Evolutionary conservation across 2,329 filamentous ascomycete genomes (phyloP), one percentile per base, ranked within the genome.

Genomic region (Hypoxylon sp.): DNA sequence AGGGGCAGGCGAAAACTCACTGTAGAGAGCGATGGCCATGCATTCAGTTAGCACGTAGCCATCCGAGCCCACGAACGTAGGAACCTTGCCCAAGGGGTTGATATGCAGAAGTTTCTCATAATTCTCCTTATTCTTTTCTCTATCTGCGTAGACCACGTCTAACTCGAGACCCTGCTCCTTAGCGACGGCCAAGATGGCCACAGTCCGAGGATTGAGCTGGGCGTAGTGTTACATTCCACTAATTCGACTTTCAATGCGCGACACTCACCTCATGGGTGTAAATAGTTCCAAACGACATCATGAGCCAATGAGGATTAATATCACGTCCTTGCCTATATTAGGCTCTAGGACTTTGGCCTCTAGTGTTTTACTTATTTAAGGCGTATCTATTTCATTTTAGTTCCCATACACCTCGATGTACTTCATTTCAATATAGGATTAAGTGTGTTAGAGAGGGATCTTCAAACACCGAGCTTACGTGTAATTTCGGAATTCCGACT

Each of bases 21-120:
- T 46, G 43, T 46, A 46, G 19, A 46, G 43, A 23, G 43, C 43
- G 11, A 46, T 46, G 4, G 43, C 19, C 17, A 46, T 46, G 19
- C 43, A 46, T 23, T 46, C 43, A 6, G 43, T 46, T 9, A 46
- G 43, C 9, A 46, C 43, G 21, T 21, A 46, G 2, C 43, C 43
- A 25, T 25, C 43, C 13, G 43, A 9, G 6, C 43, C 43, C 17
- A 46, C 43, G 13, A 46, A 25, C 13, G 21, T 25, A 9, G 43
- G 43, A 2, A 46, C 21, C 21, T 46, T 17, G 21, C 19, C 43
- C 5, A 46, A 14, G 9, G 43, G 21, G 19, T 46, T 46, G 11
- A 46, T 25, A 7, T 46, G 43, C 4, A 46, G 17, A 21, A 46
- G 43, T 14, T 46, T 21, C 4, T 46, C 43, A 9, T 46, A 46